These are phyloP conservation scores for Bifiguratus adelaidae DNA, from an alignment of 192 early-diverging fungal genomes.

Conservation along the genomic window DNA sequence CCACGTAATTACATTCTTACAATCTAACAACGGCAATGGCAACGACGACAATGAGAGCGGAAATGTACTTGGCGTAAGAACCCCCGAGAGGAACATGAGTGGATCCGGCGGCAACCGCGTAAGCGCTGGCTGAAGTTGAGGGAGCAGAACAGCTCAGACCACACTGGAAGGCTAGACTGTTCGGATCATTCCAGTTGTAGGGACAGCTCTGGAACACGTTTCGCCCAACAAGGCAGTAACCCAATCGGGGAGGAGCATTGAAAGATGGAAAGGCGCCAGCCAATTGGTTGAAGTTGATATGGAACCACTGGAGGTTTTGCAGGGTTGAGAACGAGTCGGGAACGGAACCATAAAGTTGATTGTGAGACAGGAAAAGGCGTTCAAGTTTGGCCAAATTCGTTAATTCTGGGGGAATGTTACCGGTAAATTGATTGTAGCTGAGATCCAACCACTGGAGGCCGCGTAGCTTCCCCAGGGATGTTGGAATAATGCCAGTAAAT, in stretches of 20 bases:
- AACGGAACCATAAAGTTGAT: slow-evolving; percentile 10
- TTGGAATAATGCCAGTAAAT: slow-evolving; percentile 10
- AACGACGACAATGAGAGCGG: too few species aligned
- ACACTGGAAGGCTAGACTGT: slow-evolving; percentile 18
- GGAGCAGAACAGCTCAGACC: slow-evolving; percentile 9
- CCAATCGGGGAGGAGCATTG: slow-evolving; percentile 10
- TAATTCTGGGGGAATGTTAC: slow-evolving; percentile 8
- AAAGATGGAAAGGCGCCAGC: slow-evolving; percentile 14
- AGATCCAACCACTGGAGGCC: slow-evolving; percentile 8
- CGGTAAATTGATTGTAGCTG: slow-evolving; percentile 17
- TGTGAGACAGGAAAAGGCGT: slow-evolving; percentile 7
- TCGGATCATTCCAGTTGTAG: neutral
- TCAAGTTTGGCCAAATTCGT: neutral
- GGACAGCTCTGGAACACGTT: slow-evolving; percentile 19
- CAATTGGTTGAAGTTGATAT: slow-evolving; percentile 14
- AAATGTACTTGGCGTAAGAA: too few species aligned
- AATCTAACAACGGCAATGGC: too few species aligned
- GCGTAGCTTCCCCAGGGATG: slow-evolving; percentile 2
- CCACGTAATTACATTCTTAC: too few species aligned
- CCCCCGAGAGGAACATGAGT: too few species aligned
- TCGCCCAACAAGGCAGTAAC: slow-evolving; percentile 6
- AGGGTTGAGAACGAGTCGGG: slow-evolving; percentile 6
- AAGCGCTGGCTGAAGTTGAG: too few species aligned
- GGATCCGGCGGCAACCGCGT: too few species aligned
- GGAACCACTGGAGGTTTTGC: slow-evolving; percentile 6